Base-by-base conservation (phyloP, 1,139 yeast species). In the Diutina ranongensis region DNA sequence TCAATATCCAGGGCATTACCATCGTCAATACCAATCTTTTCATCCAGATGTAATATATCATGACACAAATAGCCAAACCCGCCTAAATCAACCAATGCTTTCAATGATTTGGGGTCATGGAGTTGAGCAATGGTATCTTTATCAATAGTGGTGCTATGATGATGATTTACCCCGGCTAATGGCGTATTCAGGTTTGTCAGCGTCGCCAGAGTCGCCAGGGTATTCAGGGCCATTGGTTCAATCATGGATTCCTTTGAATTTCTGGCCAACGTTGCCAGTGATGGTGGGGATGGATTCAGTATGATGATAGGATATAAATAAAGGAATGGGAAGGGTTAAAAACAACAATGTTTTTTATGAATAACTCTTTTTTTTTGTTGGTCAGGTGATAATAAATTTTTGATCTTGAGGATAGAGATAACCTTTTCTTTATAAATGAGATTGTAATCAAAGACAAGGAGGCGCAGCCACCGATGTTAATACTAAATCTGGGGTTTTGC, bases 91-190 rank as follows among this genome's bases (percentile, higher is more conserved):
- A 61, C 52, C 18, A 76, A 58, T 16, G 62, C 57, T 35, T 52
- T 55, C 13, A 76, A 54, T 1, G 78, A 72, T 55, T 76, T 76
- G 32, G 81, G 80, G 55, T 76, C 81, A 52, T 75, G 80, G 21
- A 76, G 59, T 21, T 7, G 28, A 19, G 28, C 31, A 8, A 38
- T 15, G 8, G 18, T 22, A 4, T 12, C 27, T 4, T 16, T 18
- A 25, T 38, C 42, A 16, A 19, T 15, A 2, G 19, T 21, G 7
- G 21, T 18, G 4, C 21, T 32, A 7, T 18, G 20, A 10, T 25
- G 9, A 25, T 25, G 9, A 25, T 7, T 10, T 7, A 25, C 28
- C 5, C 10, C 9, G 4, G 42, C 16, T n/a, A 38, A 25, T 3
- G 42, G 42, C 4, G 42, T 38, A 16, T 20, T 16, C 42, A 38